Base-by-base conservation (phyloP, 2,329 filamentous ascomycete genomes). In the Bertia moriformis region DNA sequence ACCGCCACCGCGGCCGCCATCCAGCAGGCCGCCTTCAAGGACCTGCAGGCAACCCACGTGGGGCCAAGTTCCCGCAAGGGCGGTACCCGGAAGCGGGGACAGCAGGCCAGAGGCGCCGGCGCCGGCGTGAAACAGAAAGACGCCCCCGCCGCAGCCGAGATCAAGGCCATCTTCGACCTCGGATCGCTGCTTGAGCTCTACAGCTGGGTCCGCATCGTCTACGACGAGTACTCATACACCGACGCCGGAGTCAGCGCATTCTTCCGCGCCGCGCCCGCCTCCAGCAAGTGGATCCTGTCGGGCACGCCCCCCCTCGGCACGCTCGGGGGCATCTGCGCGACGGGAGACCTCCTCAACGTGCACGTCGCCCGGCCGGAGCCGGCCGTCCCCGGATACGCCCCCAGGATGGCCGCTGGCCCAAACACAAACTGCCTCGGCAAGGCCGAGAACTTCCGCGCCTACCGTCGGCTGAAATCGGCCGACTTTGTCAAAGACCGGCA, bases 181-280 rank as follows among this genome's bases (percentile, higher is more conserved):
- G n/a, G n/a, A n/a, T n/a, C 45, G 4, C 40, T 57, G 2, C 45
- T 66, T 0, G 59, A 65, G 42, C 48, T 50, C 29, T 63, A 56
- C 42, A 58, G 50, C 22, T 65, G 52, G 22, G 43, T 54, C 14
- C 53, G 61, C 3, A 47, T 64, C 10, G 50, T 66, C 7, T 58
- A 58, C 44, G 63, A 66, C 41, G 63, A 66, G 42, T 63, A 60
- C 43, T 62, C 62, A 0, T 65, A 65, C 41, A 46, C 54, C 27
- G 53, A 60, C 18, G 41, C 42, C 3, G 19, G 42, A 2, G 47
- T 57, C 2, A 43, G 49, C 0, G 45, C 53, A 4, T 63, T 65
- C 43, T 45, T 65, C 17, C 44, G 45, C 14, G 48, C 54, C 5
- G 46, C 46, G 4, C 39, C 51, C 1, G 53, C 62, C 3, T 44